Base-by-base conservation (phyloP, 163 green algal species). In the Chlorella variabilis region DNA sequence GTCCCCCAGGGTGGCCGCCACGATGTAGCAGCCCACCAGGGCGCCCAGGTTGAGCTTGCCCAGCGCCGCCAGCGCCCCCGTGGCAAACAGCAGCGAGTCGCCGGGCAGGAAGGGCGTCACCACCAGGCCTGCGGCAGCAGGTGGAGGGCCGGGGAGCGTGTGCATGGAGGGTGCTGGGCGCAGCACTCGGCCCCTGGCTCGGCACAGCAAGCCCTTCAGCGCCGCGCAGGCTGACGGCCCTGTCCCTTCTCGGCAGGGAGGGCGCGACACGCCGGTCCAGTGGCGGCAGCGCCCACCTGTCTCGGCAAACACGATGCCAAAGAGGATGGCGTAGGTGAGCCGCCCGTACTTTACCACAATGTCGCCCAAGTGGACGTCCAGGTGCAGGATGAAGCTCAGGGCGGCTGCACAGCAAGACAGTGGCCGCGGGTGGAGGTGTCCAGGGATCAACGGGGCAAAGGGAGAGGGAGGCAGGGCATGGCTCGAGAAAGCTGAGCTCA, bases 231-330 rank as follows among this genome's bases (percentile, higher is more conserved):
- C n/a, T n/a, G n/a, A n/a, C n/a, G n/a, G n/a, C n/a, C n/a, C n/a
- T n/a, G n/a, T n/a, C n/a, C n/a, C n/a, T n/a, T n/a, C n/a, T n/a
- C n/a, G n/a, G n/a, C n/a, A n/a, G n/a, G n/a, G n/a, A n/a, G n/a
- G n/a, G n/a, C n/a, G n/a, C n/a, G n/a, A n/a, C n/a, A n/a, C n/a
- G n/a, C n/a, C n/a, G n/a, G n/a, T n/a, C n/a, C n/a, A n/a, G n/a
- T n/a, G n/a, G n/a, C n/a, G n/a, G n/a, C n/a, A n/a, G n/a, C 38
- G 9, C 73, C 9, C 73, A 80, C 95, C 95, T 21, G 95, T 98
- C 87, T 98, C 95, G 34, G 85, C 91, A 86, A 98, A 98, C n/a
- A 98, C 95, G 42, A 98, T 98, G 74, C 78, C 91, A 67, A 94
- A 98, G 6, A 98, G 89, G 42, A 98, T 91, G 42, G 76, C 89